Evolutionary conservation across 805 yeast species (phyloP), one percentile per base, ranked within the genome.

Genomic region (Yueomyces sp.): DNA sequence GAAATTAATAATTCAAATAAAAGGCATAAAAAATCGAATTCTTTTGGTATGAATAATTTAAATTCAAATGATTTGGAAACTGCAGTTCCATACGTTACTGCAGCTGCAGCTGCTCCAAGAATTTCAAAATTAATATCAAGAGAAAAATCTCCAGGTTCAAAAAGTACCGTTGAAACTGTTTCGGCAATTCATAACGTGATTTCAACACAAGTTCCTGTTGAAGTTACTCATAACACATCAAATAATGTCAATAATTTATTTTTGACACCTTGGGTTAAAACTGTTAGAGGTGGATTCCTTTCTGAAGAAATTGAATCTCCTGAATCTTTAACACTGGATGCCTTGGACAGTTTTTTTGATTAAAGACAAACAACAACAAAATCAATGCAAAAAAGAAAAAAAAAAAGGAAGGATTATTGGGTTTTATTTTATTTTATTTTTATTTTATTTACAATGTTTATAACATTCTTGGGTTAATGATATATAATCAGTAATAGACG

Each of bases 91-190:
- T 68, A 66, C 45, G 57, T 80, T 39, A 81, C 90, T 11, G 85
- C 85, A 26, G 90, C 90, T 27, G 87, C 87, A 9, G 86, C 85
- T 28, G 85, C 90, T 33, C 92, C 92, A 45, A 69, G 90, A 54
- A 74, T 81, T 8, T 80, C 86, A n/a, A 74, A 76, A 49, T 67
- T 74, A 33, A 72, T 52, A 12, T 43, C 55, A 31, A 56, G 49
- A 44, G 52, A 48, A 37, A 46, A 46, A 19, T 30, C 33, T 9
- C 9, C 9, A 6, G 9, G 9, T 30, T 30, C 33, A 30, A 30
- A 30, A 30, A 6, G 9, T 30, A 81, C 84, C 5, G 83, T 82
- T 7, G 83, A 83, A 11, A 82, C 84, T 2, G 84, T 81, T 33
- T 84, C 86, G 37, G 85, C 84, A 28, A 67, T 81, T 42, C 81